Conservation (phyloP, 306 rosid genomes). For the Trichosanthes cucumerina region DNA sequence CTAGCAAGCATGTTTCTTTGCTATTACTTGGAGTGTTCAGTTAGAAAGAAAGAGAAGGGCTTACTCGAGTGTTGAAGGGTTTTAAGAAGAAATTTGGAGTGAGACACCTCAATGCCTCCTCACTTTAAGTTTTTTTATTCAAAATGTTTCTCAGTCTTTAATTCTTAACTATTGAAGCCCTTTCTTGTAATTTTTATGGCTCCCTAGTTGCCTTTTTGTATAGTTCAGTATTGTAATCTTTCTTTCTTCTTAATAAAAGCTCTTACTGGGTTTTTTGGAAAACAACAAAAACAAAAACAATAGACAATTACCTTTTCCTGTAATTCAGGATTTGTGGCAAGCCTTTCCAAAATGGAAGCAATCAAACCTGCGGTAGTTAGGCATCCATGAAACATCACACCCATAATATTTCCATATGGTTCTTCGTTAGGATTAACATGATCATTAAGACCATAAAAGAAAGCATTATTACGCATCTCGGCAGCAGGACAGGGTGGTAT, state of each 20-base stretch:
- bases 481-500: slow-evolving; percentile 26
- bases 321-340: slow-evolving; percentile 41
- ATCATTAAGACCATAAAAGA: slow-evolving; percentile 28
- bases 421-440: slow-evolving; percentile 37
- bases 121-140: not conserved
- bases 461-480: slow-evolving; percentile 19
- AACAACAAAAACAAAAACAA: not conserved
- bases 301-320: slow-evolving; percentile 55
- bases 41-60: not conserved
- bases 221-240: not conserved
- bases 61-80: not conserved
- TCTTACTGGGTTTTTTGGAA: not conserved
- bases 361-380: slow-evolving; percentile 54
- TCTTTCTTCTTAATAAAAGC: not conserved
- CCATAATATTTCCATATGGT: slow-evolving; percentile 52
- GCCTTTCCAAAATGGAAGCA: slow-evolving; percentile 40
- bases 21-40: not conserved
- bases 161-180: not conserved
- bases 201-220: not conserved
- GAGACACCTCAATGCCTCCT: not conserved
- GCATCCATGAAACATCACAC: slow-evolving; percentile 75
- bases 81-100: not conserved
- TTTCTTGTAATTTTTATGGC: not conserved
- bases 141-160: not conserved
- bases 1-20: not conserved